A percentile compares a stretch with the other conserved stretches of the same genome.
These are phyloP conservation scores for Phytopythium vexans DNA, from an alignment of 352 stramenopile genomes.

Conservation along the genomic window DNA sequence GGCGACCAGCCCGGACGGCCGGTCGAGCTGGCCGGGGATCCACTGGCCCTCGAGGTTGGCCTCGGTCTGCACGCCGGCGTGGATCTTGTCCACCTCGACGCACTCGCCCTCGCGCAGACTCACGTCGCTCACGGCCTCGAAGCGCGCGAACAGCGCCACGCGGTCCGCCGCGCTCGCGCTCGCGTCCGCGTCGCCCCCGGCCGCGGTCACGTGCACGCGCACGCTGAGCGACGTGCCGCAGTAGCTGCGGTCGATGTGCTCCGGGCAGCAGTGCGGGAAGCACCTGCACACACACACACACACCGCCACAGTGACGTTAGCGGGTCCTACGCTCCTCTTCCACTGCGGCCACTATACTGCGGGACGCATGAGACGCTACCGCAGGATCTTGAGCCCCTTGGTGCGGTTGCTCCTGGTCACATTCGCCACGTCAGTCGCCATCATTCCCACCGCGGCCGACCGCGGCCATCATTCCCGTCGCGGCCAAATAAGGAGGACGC, in stretches of 20 bases:
- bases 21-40: slow-evolving; percentile 51
- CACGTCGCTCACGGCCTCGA: slow-evolving; percentile 30
- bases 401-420: slow-evolving; percentile 56
- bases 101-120: slow-evolving; percentile 37
- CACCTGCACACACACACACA: slow-evolving; percentile 5
- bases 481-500: not conserved
- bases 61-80: slow-evolving; percentile 37
- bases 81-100: slow-evolving; percentile 40
- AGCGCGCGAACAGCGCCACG: slow-evolving; percentile 30
- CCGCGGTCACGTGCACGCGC: slow-evolving; percentile 21
- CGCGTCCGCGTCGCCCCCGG: not conserved
- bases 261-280: slow-evolving; percentile 72
- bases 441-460: not conserved
- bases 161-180: slow-evolving; percentile 7
- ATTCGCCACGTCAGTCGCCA: not conserved
- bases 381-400: slow-evolving; percentile 70
- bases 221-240: slow-evolving; percentile 60
- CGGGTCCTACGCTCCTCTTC: no score
- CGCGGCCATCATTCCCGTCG: not conserved
- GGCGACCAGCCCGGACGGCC: slow-evolving; percentile 25
- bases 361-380: slow-evolving; percentile 8
- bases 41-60: slow-evolving; percentile 55
- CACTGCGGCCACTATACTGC: no score
- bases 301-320: not conserved
- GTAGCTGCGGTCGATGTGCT: slow-evolving; percentile 73